phyloP scores from a whole-genome alignment of 345 rosid species.

The Fremontodendron californicum region DNA sequence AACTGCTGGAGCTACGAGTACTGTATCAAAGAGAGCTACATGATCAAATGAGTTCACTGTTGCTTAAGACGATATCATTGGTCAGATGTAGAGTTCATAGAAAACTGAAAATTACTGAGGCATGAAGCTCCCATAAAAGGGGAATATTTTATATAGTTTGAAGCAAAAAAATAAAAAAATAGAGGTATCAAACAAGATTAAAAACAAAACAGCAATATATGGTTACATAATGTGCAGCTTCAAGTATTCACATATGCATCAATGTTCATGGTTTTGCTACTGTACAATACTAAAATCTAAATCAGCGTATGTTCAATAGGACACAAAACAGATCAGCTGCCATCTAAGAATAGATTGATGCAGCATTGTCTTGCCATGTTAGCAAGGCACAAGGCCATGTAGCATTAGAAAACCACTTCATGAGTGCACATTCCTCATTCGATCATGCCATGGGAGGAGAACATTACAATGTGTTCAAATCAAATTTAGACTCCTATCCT shows the following conservation, averaged over 20 bases:
- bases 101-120: background rate
- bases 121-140: background rate
- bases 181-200: background rate
- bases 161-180: background rate
- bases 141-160: background rate
- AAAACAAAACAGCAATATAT: background rate
- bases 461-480: background rate
- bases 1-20: background rate
- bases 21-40: background rate
- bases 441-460: background rate
- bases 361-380: background rate
- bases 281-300: background rate
- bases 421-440: background rate
- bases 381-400: background rate
- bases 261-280: background rate
- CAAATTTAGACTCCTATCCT: background rate
- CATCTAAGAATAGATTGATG: background rate
- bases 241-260: background rate
- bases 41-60: background rate
- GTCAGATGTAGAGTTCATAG: background rate
- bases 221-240: background rate
- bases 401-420: background rate
- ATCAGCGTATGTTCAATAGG: background rate
- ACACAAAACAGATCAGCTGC: background rate
- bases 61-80: background rate